Evolutionary conservation across 2,329 filamentous ascomycete species (phyloP).

Genomic region (Fusarium devonianum): DNA sequence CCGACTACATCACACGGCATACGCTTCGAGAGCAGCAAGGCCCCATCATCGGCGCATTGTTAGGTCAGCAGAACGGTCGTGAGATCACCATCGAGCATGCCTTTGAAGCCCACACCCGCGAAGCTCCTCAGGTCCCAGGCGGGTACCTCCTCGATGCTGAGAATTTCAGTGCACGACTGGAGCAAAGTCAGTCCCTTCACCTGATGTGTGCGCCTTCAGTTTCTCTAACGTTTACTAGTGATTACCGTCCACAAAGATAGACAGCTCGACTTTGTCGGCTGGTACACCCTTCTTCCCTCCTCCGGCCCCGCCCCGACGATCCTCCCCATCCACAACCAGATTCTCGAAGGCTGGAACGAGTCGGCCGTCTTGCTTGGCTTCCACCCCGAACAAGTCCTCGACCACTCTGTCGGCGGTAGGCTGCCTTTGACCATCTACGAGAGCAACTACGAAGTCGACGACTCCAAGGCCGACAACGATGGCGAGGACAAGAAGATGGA

Average conservation of each 20-base stretch:
- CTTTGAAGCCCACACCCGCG: constrained; percentile 76
- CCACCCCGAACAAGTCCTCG: constrained; percentile 69
- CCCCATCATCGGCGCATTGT: constrained; percentile 83
- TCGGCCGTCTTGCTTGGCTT: constrained; percentile 88
- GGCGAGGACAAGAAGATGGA: constrained; percentile 76
- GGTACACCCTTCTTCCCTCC: constrained; percentile 81
- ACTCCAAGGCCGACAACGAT: constrained; percentile 54
- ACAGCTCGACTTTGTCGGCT: constrained; percentile 85
- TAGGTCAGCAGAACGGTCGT: constrained; percentile 90
- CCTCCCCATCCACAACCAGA: constrained; percentile 78
- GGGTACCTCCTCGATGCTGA: constrained; percentile 68
- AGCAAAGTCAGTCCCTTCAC: constrained; percentile 73
- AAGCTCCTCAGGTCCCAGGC: constrained; percentile 56
- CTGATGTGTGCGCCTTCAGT: background rate
- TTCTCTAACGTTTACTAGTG: constrained; percentile 64
- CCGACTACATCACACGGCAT: constrained; percentile 94
- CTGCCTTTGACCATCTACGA: constrained; percentile 93
- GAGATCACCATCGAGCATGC: constrained; percentile 92
- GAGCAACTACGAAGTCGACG: constrained; percentile 77
- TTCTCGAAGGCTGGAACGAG: constrained; percentile 80
- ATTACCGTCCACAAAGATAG: constrained; percentile 87
- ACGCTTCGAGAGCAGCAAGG: constrained; percentile 77
- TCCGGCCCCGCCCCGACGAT: constrained; percentile 74
- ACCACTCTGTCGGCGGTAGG: constrained; percentile 72
- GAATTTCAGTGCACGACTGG: constrained; percentile 80